Percentiles rank a stretch among this genome's conserved stretches.
phyloP scores from a whole-genome alignment of 2,329 filamentous ascomycete species.

The Trichoderma sp. region DNA sequence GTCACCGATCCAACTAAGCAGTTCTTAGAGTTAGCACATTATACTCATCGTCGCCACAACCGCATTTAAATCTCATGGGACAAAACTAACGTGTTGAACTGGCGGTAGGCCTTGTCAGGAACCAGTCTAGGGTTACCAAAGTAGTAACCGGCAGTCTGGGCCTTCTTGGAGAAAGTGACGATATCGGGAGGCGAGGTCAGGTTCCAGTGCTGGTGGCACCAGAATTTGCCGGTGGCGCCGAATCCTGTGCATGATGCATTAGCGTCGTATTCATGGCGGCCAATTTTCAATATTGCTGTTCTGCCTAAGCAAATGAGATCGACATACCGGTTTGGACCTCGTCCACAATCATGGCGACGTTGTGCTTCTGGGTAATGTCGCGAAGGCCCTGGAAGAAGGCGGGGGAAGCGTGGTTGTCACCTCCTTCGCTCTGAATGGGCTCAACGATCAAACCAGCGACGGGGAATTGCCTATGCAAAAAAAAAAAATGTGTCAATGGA shows the following conservation, averaged over 20 bases:
- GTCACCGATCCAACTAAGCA: slow-evolving; percentile 68
- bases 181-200: slow-evolving; percentile 71
- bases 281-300: not conserved
- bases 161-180: slow-evolving; percentile 87
- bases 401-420: slow-evolving; percentile 78
- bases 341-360: slow-evolving; percentile 74
- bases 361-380: slow-evolving; percentile 65
- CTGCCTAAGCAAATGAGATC: not conserved
- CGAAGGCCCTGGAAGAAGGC: slow-evolving; percentile 75
- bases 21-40: not conserved
- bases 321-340: slow-evolving; percentile 65
- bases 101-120: slow-evolving; percentile 78
- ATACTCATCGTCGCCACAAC: not conserved
- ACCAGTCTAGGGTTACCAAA: slow-evolving; percentile 70
- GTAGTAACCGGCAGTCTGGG: slow-evolving; percentile 81
- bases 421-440: slow-evolving; percentile 79
- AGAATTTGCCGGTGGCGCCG: slow-evolving; percentile 82
- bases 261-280: not conserved
- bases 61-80: not conserved
- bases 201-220: slow-evolving; percentile 84
- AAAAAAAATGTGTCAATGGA: not conserved
- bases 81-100: slow-evolving; percentile 65
- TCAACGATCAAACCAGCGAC: slow-evolving; percentile 73
- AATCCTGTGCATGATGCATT: slow-evolving; percentile 40
- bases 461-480: slow-evolving; percentile 52